Evolutionary conservation across 2,329 filamentous ascomycete species (phyloP).

Genomic region (Didymella keratinophila): DNA sequence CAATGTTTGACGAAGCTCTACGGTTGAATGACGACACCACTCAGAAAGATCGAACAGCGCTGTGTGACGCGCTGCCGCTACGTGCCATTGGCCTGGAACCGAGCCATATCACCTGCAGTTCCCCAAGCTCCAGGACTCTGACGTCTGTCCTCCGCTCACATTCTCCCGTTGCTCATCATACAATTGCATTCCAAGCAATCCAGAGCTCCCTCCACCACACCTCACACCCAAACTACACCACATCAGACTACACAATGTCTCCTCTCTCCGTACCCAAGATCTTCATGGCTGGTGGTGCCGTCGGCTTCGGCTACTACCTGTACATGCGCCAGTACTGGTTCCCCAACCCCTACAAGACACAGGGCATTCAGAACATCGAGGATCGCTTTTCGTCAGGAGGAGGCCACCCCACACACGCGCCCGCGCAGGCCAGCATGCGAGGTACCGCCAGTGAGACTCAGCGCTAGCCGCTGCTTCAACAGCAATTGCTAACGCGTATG

Average conservation of each 20-base stretch:
- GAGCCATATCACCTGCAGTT: constrained; percentile 10
- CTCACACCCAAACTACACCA: background rate
- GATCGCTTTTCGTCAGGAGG: constrained; percentile 45
- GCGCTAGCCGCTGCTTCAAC: background rate
- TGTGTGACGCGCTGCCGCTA: constrained; percentile 14
- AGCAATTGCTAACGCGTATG: constrained; percentile 2
- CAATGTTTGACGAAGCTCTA: constrained; percentile 9
- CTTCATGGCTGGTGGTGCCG: constrained; percentile 48
- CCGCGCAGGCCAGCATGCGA: constrained; percentile 36
- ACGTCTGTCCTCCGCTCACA: constrained; percentile 12
- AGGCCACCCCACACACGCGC: constrained; percentile 43
- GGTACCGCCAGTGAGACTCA: constrained; percentile 32
- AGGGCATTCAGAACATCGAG: constrained; percentile 46
- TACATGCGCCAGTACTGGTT: constrained; percentile 50
- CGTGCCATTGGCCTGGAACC: constrained; percentile 15
- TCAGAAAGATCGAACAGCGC: constrained; percentile 8
- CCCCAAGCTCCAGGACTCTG: constrained; percentile 4
- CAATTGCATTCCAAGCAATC: background rate
- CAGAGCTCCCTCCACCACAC: constrained; percentile 4
- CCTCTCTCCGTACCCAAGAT: constrained; percentile 48
- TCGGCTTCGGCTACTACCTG: constrained; percentile 48
- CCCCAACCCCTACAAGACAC: constrained; percentile 50
- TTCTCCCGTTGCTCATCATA: constrained; percentile 12
- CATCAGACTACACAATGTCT: constrained; percentile 34
- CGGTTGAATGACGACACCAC: constrained; percentile 19